These are phyloP conservation scores for Ceriops decandra DNA, from an alignment of 345 rosid species.

Conservation along the genomic window DNA sequence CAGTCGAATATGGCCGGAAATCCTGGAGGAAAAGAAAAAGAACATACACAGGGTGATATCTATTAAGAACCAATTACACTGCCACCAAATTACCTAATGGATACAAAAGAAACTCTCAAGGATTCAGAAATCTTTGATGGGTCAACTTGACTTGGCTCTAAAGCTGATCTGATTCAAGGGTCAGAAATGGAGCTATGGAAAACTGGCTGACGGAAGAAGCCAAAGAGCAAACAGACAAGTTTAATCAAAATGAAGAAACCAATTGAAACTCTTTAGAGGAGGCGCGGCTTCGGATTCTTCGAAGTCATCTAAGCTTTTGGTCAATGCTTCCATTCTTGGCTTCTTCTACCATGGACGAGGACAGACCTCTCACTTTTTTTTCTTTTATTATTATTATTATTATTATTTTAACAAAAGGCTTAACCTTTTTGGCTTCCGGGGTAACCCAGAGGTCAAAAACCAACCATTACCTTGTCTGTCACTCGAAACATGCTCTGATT, in stretches of 20 bases:
- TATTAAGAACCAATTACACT: background rate
- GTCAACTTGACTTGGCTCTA: conserved; percentile 37
- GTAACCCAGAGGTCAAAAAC: background rate
- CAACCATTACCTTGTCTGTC: background rate
- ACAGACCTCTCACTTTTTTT: conserved; percentile 27
- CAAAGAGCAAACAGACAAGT: conserved; percentile 13
- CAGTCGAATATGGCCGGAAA: background rate
- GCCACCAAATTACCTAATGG: conserved; percentile 15
- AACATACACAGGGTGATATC: background rate
- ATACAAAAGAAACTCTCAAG: conserved; percentile 8
- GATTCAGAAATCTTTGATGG: conserved; percentile 23
- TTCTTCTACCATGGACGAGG: conserved; percentile 41
- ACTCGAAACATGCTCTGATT: too few relatives aligned
- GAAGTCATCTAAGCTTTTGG: conserved; percentile 51
- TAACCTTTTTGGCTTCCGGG: background rate
- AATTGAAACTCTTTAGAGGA: conserved; percentile 25
- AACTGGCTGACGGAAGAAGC: background rate
- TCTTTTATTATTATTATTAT: too few relatives aligned
- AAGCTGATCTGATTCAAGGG: conserved; percentile 37
- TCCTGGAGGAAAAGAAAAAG: background rate
- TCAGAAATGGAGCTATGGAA: conserved; percentile 1
- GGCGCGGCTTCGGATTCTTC: conserved; percentile 49
- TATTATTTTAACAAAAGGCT: background rate
- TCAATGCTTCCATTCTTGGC: conserved; percentile 64
- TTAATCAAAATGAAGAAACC: conserved; percentile 24